Conservation (phyloP, 2,329 filamentous ascomycete species). For the Teratosphaeriaceae sp. region DNA sequence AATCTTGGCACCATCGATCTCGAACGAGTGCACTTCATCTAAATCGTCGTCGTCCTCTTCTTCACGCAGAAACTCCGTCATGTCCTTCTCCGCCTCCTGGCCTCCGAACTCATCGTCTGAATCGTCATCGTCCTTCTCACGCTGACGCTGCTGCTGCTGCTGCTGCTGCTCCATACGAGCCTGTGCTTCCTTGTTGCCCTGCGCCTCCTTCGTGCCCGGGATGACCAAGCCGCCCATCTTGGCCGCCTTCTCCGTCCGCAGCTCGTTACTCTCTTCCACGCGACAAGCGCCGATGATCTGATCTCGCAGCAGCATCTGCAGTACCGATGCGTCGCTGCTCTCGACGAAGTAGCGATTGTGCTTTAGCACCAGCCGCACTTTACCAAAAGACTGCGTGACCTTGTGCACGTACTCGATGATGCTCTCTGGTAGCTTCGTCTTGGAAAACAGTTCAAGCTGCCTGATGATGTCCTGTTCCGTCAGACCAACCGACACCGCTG, state of each 20-base stretch:
- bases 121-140: conserved; percentile 44
- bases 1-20: conserved; percentile 75
- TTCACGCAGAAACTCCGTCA: conserved; percentile 61
- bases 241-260: conserved; percentile 75
- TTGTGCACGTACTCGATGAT: conserved; percentile 74
- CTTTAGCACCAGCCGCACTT: conserved; percentile 90
- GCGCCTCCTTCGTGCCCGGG: conserved; percentile 88
- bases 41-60: conserved; percentile 82
- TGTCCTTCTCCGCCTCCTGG: conserved; percentile 43
- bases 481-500: conserved; percentile 90
- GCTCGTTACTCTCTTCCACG: conserved; percentile 63
- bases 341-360: conserved; percentile 94
- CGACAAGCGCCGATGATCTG: conserved; percentile 72
- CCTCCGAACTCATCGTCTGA: conserved; percentile 50
- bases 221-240: conserved; percentile 86
- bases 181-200: conserved; percentile 70
- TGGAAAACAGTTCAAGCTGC: conserved; percentile 79
- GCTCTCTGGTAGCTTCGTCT: conserved; percentile 75
- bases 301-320: conserved; percentile 83
- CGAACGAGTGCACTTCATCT: conserved; percentile 86
- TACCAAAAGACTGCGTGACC: conserved; percentile 86
- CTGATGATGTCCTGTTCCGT: conserved; percentile 84
- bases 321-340: conserved; percentile 76
- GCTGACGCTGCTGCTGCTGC: conserved; percentile 32
- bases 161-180: conserved; percentile 37